phyloP scores from a whole-genome alignment of 768 basidiomycete species.

The Rhodosporidiobolus sp. region DNA sequence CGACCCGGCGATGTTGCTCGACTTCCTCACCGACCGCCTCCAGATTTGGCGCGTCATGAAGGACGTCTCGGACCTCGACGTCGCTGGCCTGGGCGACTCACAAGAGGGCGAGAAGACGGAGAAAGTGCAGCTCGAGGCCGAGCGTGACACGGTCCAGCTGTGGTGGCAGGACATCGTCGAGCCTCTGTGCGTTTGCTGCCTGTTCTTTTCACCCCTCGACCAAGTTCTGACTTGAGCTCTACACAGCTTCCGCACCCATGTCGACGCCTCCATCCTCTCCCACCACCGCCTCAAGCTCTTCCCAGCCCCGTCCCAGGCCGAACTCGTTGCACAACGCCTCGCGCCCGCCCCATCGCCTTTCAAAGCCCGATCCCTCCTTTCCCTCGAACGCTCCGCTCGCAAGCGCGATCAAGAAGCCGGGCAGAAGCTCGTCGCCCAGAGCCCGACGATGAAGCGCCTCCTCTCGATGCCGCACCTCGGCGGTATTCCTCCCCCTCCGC shows the following conservation, averaged over 20 bases:
- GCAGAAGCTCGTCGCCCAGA: constrained; percentile 23
- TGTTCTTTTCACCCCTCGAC: no score
- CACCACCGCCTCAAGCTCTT: constrained; percentile 41
- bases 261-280: neutral
- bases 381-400: constrained; percentile 35
- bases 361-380: constrained; percentile 38
- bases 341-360: constrained; percentile 26
- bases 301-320: constrained; percentile 21
- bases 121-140: neutral
- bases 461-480: constrained; percentile 8
- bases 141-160: neutral
- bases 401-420: constrained; percentile 4
- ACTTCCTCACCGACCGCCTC: constrained; percentile 37
- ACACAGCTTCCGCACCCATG: constrained; percentile 15
- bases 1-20: constrained; percentile 34
- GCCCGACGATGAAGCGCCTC: constrained; percentile 41
- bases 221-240: no score
- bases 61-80: constrained; percentile 11
- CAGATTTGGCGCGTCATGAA: constrained; percentile 40
- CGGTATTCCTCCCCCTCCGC: neutral
- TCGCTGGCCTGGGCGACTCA: neutral
- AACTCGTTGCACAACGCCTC: constrained; percentile 12
- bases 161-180: constrained; percentile 21
- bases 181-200: constrained; percentile 19
- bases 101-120: neutral